phyloP scores from a whole-genome alignment of 306 rosid genomes.

The Gastrolobium villosum region DNA sequence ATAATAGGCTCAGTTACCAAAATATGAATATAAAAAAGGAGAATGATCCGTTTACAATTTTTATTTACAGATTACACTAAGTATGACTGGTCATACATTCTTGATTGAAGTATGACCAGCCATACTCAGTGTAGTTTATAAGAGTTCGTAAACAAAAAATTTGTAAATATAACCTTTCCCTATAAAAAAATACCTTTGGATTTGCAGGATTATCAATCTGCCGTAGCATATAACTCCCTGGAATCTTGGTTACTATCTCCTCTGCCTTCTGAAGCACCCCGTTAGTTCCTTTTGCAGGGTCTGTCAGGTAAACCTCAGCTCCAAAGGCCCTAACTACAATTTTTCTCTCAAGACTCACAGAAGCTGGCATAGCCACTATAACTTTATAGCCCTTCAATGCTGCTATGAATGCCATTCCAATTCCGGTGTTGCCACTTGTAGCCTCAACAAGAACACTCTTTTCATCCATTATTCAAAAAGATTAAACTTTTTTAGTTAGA shows the following conservation, averaged over 20 bases:
- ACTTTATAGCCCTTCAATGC: slow-evolving; percentile 75
- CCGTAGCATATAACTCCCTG: slow-evolving; percentile 58
- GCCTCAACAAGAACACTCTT: slow-evolving; percentile 78
- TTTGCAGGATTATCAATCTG: slow-evolving; percentile 83
- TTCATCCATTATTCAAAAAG: slow-evolving; percentile 2
- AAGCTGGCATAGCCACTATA: slow-evolving; percentile 67
- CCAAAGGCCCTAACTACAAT: slow-evolving; percentile 75
- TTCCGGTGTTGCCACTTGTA: slow-evolving; percentile 86
- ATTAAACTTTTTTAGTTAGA: not conserved
- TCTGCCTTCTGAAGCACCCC: slow-evolving; percentile 60
- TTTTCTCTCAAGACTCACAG: slow-evolving; percentile 69
- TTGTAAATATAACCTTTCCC: too few relatives aligned
- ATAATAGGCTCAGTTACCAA: not conserved
- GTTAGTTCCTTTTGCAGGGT: slow-evolving; percentile 62
- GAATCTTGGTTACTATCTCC: slow-evolving; percentile 61
- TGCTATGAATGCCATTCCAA: slow-evolving; percentile 78
- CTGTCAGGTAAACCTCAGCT: slow-evolving; percentile 71
- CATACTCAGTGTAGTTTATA: too few relatives aligned
- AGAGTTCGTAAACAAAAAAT: too few relatives aligned
- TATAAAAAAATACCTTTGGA: slow-evolving; percentile 67
- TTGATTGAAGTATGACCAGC: too few relatives aligned
- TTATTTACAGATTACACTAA: too few relatives aligned
- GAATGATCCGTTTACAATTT: too few relatives aligned
- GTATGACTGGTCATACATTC: too few relatives aligned
- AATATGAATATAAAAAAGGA: not conserved